Evolutionary conservation across 352 stramenopile species (phyloP).

Genomic region (Blastocystis sp.): DNA sequence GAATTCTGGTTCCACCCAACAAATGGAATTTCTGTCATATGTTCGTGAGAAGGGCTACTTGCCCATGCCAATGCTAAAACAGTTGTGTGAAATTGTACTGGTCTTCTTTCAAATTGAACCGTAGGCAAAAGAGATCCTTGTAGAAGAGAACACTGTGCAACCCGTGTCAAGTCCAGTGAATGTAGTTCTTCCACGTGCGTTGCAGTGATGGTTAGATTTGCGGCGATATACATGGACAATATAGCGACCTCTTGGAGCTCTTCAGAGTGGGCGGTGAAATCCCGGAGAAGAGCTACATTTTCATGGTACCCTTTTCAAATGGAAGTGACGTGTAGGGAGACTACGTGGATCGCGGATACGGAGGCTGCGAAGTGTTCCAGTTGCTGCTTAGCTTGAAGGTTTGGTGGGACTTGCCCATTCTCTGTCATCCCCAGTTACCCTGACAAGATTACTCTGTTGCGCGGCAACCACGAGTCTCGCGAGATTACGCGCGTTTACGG

Average conservation of each 20-base stretch:
- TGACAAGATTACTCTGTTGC: slow-evolving; percentile 83
- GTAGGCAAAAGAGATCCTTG: slow-evolving; percentile 65
- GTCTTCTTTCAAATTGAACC: neutral
- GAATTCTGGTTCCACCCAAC: neutral
- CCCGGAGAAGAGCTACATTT: slow-evolving; percentile 77
- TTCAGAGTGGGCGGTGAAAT: slow-evolving; percentile 74
- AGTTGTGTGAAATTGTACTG: slow-evolving; percentile 47
- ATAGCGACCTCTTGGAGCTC: slow-evolving; percentile 77
- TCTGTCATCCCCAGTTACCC: slow-evolving; percentile 82
- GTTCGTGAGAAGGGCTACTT: slow-evolving; percentile 54
- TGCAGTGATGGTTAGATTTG: slow-evolving; percentile 65
- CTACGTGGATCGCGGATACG: slow-evolving; percentile 85
- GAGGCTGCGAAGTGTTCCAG: slow-evolving; percentile 85
- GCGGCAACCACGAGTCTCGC: slow-evolving; percentile 83
- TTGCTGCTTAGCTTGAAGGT: slow-evolving; percentile 83
- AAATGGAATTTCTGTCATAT: slow-evolving; percentile 70
- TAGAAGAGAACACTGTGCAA: slow-evolving; percentile 75
- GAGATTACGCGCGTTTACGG: slow-evolving; percentile 85
- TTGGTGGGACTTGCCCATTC: slow-evolving; percentile 73
- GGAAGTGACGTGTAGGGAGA: slow-evolving; percentile 75
- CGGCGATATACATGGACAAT: slow-evolving; percentile 78
- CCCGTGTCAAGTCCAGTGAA: slow-evolving; percentile 84
- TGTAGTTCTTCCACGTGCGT: slow-evolving; percentile 71
- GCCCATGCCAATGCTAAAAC: slow-evolving; percentile 64
- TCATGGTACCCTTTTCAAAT: slow-evolving; percentile 73